Percentiles rank a stretch among this genome's conserved stretches.
phyloP scores from a whole-genome alignment of 2,329 filamentous ascomycete species.

The Pseudogymnoascus sp. region DNA sequence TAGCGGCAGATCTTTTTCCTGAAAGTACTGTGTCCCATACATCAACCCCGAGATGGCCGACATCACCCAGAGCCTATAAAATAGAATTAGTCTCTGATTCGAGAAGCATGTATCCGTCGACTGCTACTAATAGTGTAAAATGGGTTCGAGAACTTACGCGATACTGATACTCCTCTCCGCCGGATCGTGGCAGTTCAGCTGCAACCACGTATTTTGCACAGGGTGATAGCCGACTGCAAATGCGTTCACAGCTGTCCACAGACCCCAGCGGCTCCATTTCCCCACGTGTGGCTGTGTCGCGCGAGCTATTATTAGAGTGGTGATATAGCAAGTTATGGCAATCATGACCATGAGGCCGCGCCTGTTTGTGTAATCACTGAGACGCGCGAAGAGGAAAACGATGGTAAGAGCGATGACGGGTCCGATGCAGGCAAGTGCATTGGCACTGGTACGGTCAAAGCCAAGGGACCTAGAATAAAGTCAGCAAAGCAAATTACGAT shows the following conservation, averaged over 20 bases:
- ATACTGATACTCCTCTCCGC: slow-evolving; percentile 25
- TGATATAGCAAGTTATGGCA: slow-evolving; percentile 30
- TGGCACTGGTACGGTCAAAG: slow-evolving; percentile 21
- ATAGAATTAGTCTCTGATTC: not conserved
- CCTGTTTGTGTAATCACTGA: slow-evolving; percentile 25
- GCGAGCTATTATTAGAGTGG: slow-evolving; percentile 30
- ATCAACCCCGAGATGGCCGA: slow-evolving; percentile 22
- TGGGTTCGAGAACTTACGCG: slow-evolving; percentile 18
- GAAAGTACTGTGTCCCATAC: slow-evolving; percentile 23
- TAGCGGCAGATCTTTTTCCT: slow-evolving; percentile 17
- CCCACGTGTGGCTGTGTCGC: slow-evolving; percentile 17
- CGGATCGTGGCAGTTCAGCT: slow-evolving; percentile 16
- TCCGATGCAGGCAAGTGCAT: slow-evolving; percentile 24
- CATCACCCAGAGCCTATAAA: slow-evolving; percentile 18
- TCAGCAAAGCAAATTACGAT: not conserved
- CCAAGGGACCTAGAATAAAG: slow-evolving; percentile 16
- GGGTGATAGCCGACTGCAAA: slow-evolving; percentile 20
- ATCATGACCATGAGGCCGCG: slow-evolving; percentile 30
- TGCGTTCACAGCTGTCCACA: slow-evolving; percentile 15
- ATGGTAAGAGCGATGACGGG: slow-evolving; percentile 14
- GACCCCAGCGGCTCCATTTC: slow-evolving; percentile 2
- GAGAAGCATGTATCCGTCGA: too few relatives aligned
- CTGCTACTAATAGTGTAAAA: not conserved
- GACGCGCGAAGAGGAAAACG: slow-evolving; percentile 13
- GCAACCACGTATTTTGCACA: slow-evolving; percentile 25